Evolutionary conservation across 2,329 filamentous ascomycete species (phyloP).

Genomic region (Talaromyces atroroseus): DNA sequence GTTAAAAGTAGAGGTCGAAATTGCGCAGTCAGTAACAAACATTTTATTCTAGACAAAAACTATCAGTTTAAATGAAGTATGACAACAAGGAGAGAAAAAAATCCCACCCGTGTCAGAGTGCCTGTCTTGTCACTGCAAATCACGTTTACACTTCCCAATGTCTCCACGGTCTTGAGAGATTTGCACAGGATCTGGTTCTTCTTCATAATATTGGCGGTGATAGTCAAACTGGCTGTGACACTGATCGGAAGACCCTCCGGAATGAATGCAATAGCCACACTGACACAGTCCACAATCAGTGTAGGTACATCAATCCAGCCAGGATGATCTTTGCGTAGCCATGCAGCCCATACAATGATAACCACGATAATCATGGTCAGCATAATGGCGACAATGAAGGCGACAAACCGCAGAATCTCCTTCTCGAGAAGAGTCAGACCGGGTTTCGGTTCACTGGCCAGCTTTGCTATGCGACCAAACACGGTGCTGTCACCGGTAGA

Average conservation of each 20-base stretch:
- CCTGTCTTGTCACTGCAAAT: slow-evolving; percentile 76
- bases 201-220: slow-evolving; percentile 70
- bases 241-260: slow-evolving; percentile 69
- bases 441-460: slow-evolving; percentile 64
- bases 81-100: neutral
- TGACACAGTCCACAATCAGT: slow-evolving; percentile 68
- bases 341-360: slow-evolving; percentile 63
- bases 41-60: slow-evolving; percentile 57
- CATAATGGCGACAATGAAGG: slow-evolving; percentile 19
- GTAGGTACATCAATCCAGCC: slow-evolving; percentile 67
- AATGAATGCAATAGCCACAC: slow-evolving; percentile 68
- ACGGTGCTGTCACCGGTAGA: slow-evolving; percentile 68
- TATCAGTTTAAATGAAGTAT: neutral
- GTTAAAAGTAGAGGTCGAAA: slow-evolving; percentile 43
- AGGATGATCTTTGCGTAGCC: slow-evolving; percentile 62
- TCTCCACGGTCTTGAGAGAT: slow-evolving; percentile 72
- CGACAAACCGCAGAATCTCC: slow-evolving; percentile 64
- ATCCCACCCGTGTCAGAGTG: slow-evolving; percentile 32
- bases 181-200: slow-evolving; percentile 75
- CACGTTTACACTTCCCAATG: slow-evolving; percentile 65
- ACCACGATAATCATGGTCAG: slow-evolving; percentile 45
- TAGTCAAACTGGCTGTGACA: slow-evolving; percentile 65
- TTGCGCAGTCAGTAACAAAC: slow-evolving; percentile 63
- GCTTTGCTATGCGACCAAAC: slow-evolving; percentile 68
- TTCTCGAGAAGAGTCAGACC: slow-evolving; percentile 65